Evolutionary conservation across 2,329 filamentous ascomycete genomes (phyloP).

Genomic region (Pseudogymnoascus sp.): DNA sequence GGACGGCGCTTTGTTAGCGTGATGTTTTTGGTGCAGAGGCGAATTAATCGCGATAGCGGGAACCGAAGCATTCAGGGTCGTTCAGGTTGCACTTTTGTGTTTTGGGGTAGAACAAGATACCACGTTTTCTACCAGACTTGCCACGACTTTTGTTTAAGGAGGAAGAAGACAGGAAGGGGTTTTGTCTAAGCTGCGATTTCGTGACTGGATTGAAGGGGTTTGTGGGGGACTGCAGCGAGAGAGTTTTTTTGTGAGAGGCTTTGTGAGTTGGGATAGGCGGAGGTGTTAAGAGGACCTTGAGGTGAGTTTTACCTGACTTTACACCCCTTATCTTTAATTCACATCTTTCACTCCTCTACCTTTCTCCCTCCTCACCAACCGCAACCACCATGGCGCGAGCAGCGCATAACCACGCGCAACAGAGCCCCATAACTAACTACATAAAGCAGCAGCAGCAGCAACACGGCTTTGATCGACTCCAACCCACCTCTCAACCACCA

Average conservation of each 20-base stretch:
- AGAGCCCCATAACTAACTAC: background rate
- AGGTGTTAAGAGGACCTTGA: background rate
- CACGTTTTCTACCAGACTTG: no score
- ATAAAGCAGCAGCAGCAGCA: background rate
- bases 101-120: background rate
- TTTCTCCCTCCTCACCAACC: background rate
- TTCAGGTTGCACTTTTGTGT: background rate
- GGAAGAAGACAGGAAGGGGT: background rate
- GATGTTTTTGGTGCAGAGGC: background rate
- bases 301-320: background rate
- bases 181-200: background rate
- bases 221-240: background rate
- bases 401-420: background rate
- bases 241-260: background rate
- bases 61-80: background rate
- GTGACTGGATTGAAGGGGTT: background rate
- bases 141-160: background rate
- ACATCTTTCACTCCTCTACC: background rate
- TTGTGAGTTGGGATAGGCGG: background rate
- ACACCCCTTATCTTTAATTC: background rate
- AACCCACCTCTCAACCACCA: background rate
- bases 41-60: constrained; percentile 1
- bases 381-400: background rate
- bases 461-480: background rate
- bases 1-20: background rate